These are phyloP conservation scores for Lachancea sp. DNA, from an alignment of 805 yeast genomes.

Conservation along the genomic window DNA sequence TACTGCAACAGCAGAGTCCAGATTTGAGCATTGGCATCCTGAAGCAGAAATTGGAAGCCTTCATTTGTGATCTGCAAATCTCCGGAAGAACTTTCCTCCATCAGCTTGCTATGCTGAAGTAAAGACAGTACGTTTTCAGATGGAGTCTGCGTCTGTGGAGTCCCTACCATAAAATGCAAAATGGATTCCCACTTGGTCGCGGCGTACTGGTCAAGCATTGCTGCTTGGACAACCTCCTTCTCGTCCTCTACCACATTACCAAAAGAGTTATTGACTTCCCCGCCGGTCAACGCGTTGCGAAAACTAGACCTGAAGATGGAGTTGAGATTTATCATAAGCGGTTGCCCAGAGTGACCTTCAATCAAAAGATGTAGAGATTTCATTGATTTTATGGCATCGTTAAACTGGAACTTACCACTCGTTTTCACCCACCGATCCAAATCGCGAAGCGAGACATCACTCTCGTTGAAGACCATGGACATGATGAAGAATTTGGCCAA, in stretches of 20 bases:
- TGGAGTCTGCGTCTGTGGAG: constrained; percentile 63
- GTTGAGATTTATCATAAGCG: constrained; percentile 44
- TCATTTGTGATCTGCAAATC: constrained; percentile 70
- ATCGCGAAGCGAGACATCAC: constrained; percentile 58
- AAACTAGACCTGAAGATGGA: constrained; percentile 70
- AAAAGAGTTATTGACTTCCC: constrained; percentile 58
- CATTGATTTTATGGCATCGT: constrained; percentile 73
- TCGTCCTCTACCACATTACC: constrained; percentile 60
- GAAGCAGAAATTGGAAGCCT: constrained; percentile 91
- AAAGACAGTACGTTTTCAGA: constrained; percentile 76
- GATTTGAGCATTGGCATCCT: constrained; percentile 87
- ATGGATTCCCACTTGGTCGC: constrained; percentile 90
- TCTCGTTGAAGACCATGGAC: constrained; percentile 78
- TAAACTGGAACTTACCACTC: constrained; percentile 45
- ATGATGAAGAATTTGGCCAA: constrained; percentile 83
- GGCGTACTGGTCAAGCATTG: constrained; percentile 72
- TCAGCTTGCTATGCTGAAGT: constrained; percentile 72
- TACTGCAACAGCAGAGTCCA: constrained; percentile 91
- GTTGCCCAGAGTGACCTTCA: constrained; percentile 26
- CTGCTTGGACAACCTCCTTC: constrained; percentile 53
- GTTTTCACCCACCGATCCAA: constrained; percentile 72
- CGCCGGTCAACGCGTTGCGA: constrained; percentile 80
- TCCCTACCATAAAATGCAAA: constrained; percentile 95
- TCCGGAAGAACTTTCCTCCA: constrained; percentile 54
- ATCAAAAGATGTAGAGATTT: constrained; percentile 67